phyloP scores from a whole-genome alignment of 2,329 filamentous ascomycete genomes.

The Rutstroemia sp. region DNA sequence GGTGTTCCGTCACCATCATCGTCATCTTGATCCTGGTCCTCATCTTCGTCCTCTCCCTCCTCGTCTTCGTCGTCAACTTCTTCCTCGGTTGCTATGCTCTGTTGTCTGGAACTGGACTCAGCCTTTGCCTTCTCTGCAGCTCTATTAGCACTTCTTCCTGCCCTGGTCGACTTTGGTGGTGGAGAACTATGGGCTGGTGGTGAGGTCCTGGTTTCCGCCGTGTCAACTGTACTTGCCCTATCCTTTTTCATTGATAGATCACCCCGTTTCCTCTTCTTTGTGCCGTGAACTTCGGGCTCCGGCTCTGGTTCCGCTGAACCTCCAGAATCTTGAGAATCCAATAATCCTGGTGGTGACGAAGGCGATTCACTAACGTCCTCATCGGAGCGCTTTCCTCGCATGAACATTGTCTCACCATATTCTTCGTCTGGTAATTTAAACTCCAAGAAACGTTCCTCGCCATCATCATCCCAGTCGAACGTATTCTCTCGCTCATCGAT shows the following conservation, averaged over 20 bases:
- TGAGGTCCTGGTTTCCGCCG: conserved; percentile 39
- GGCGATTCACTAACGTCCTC: conserved; percentile 26
- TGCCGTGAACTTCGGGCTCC: conserved; percentile 1
- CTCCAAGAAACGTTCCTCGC: conserved; percentile 55
- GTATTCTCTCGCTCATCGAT: conserved; percentile 77
- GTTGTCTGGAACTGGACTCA: conserved; percentile 30
- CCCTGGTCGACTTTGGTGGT: conserved; percentile 34
- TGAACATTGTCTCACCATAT: conserved; percentile 26
- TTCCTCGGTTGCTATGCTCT: conserved; percentile 29
- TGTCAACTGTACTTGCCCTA: conserved; percentile 43
- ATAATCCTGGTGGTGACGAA: conserved; percentile 29
- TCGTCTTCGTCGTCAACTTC: conserved; percentile 29
- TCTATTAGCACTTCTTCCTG: conserved; percentile 31
- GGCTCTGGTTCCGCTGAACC: conserved; percentile 4
- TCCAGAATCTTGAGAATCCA: conserved; percentile 19
- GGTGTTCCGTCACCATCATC: conserved; percentile 27
- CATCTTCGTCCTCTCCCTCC: conserved; percentile 29
- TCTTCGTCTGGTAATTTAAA: conserved; percentile 51
- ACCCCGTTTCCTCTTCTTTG: conserved; percentile 28
- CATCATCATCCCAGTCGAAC: conserved; percentile 38
- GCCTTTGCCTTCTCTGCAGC: conserved; percentile 36
- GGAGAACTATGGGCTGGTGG: conserved; percentile 31
- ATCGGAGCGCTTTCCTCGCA: conserved; percentile 19
- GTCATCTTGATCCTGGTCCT: conserved; percentile 32
- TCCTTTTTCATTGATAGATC: conserved; percentile 30